Base-by-base conservation (phyloP, 2,329 filamentous ascomycete species). In the Fusarium zealandicum region DNA sequence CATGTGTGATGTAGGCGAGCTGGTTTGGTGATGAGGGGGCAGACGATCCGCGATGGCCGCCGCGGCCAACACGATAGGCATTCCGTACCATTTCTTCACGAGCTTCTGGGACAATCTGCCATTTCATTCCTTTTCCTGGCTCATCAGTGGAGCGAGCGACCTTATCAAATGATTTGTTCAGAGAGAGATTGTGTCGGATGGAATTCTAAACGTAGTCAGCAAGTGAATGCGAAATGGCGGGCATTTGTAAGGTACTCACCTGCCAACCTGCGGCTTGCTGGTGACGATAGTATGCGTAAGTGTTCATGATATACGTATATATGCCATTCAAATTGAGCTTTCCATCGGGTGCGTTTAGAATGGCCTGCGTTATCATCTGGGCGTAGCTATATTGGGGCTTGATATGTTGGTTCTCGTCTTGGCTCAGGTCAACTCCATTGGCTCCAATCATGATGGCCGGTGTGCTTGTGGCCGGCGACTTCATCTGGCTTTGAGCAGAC, bases 51-150 rank as follows among this genome's bases (percentile, higher is more conserved):
- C 86, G 79, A 62, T 87, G 85, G 4, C 85, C 85, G 42, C 86
- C 84, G 38, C 83, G 80, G 14, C 85, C 85, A 14, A 84, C 81
- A 49, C 82, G 81, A 64, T 78, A 83, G 2, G 83, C 83, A 64
- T 89, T 90, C 71, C 90, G 90, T 54, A 92, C 83, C 80, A 97
- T 96, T 46, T 96, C 93, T 14, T 97, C 91, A 41, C 89, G 87
- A 61, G 88, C 84, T 59, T 96, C 90, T 1, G 90, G 83, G 4
- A 91, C 87, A 69, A 99, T 93, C 74, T 93, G 91, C 95, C 95
- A 99, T 72, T 98, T 98, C 92, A 97, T 98, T 22, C 95, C 95
- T 73, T 99, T 99, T 11, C 95, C 95, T 17, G 95, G 95, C 72
- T 99, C 95, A 65, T 98, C 92, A 0, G 92, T 96, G 13, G 90